Evolutionary conservation across 2,329 filamentous ascomycete genomes (phyloP).

Genomic region (Pestalotiopsis sp.): DNA sequence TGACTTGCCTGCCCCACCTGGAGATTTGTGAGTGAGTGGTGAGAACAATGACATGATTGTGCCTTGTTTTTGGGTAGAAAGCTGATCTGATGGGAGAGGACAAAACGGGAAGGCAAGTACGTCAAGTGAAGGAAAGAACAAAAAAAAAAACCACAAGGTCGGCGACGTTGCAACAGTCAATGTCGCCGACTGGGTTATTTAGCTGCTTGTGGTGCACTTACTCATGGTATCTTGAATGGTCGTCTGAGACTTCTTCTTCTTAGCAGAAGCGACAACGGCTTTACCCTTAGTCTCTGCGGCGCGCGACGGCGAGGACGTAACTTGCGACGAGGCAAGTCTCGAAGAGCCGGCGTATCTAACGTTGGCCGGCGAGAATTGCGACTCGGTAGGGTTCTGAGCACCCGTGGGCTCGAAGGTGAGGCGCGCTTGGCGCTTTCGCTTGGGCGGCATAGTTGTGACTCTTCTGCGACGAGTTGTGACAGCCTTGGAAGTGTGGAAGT

Average conservation of each 20-base stretch:
- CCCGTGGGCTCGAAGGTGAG: conserved; percentile 32
- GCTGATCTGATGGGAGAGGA: neutral
- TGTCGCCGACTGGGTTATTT: neutral
- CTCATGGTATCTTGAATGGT: neutral
- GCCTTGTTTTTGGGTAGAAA: no score
- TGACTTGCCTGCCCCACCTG: neutral
- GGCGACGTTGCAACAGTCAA: neutral
- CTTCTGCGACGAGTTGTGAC: no score
- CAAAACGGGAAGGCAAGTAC: neutral
- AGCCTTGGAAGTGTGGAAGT: no score
- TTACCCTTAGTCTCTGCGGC: conserved; percentile 10
- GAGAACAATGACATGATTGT: neutral
- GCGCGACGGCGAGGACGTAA: conserved; percentile 15
- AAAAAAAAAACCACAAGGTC: neutral
- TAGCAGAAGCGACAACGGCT: conserved; percentile 8
- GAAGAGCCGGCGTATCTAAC: conserved; percentile 24
- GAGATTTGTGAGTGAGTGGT: neutral
- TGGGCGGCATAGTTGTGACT: conserved; percentile 20
- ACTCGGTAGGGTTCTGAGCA: conserved; percentile 20
- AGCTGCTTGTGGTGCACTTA: neutral
- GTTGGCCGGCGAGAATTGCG: conserved; percentile 25
- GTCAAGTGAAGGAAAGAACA: neutral
- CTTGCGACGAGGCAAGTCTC: neutral
- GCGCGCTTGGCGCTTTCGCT: conserved; percentile 26
- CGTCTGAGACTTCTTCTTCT: conserved; percentile 9